Conservation (phyloP, 2,329 filamentous ascomycete species). For the Madurella fahalii region DNA sequence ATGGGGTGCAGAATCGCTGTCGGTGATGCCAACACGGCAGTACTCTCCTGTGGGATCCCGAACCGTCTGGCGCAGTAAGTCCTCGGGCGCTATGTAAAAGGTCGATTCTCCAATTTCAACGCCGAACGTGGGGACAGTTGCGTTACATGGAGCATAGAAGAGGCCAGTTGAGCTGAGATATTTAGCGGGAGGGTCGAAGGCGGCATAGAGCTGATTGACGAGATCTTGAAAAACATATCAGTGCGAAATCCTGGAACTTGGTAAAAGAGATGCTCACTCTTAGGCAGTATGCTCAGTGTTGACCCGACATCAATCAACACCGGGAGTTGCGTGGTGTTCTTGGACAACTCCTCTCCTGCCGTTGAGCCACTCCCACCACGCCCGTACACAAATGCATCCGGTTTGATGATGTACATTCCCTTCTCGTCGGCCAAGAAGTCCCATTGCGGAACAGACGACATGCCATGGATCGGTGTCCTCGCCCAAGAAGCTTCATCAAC, state of each 20-base stretch:
- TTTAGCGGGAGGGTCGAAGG: constrained; percentile 26
- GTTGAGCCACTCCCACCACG: constrained; percentile 1
- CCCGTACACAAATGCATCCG: constrained; percentile 24
- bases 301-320: constrained; percentile 28
- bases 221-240: constrained; percentile 18
- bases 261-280: constrained; percentile 11
- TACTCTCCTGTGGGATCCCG: constrained; percentile 22
- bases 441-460: constrained; percentile 20
- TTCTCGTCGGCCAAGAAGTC: constrained; percentile 18
- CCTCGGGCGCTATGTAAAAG: constrained; percentile 26
- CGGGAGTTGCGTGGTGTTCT: constrained; percentile 28
- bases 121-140: constrained; percentile 29
- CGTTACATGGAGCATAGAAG: constrained; percentile 29
- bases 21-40: constrained; percentile 29
- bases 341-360: constrained; percentile 7
- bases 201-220: constrained; percentile 20
- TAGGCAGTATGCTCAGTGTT: constrained; percentile 26
- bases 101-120: constrained; percentile 26
- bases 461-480: constrained; percentile 25
- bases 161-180: constrained; percentile 21
- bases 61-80: constrained; percentile 26
- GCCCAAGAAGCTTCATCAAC: constrained; percentile 27
- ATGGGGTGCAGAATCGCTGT: constrained; percentile 22
- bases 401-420: constrained; percentile 29
- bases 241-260: not conserved